Evolutionary conservation across 2,329 filamentous ascomycete species (phyloP).

Genomic region (Sclerotinia trifoliorum): DNA sequence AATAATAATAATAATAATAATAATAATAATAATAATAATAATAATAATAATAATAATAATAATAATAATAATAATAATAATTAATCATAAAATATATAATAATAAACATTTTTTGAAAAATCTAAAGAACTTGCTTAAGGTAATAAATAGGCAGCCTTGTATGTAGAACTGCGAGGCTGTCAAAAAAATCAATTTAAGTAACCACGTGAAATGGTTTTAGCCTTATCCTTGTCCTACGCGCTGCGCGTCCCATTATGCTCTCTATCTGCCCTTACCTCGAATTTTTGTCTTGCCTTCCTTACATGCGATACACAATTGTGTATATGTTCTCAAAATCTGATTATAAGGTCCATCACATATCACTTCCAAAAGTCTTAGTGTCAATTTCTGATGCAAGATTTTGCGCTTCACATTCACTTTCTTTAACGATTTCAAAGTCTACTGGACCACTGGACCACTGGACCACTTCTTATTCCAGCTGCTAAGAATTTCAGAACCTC

Average conservation of each 20-base stretch:
- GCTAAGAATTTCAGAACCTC: constrained; percentile 5
- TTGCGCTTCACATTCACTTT: constrained; percentile 3
- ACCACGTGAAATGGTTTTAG: constrained; percentile 2
- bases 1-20: too few species aligned
- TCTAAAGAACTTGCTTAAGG: background rate
- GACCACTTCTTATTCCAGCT: background rate
- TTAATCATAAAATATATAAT: too few species aligned
- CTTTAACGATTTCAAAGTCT: background rate
- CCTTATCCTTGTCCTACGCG: constrained; percentile 24
- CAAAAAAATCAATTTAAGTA: constrained; percentile 13
- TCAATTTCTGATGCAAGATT: background rate
- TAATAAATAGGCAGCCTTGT: constrained; percentile 9
- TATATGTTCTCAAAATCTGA: constrained; percentile 1
- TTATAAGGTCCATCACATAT: background rate
- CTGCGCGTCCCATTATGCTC: background rate
- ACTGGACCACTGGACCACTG: background rate
- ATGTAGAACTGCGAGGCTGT: constrained; percentile 6
- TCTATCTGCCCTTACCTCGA: constrained; percentile 1
- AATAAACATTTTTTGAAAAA: too few species aligned
- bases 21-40: too few species aligned
- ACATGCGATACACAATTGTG: background rate
- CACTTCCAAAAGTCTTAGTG: background rate
- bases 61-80: too few species aligned
- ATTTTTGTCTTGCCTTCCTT: background rate
- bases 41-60: too few species aligned